Conservation (phyloP, 176 grass and related monocot genomes). For the Rhipidocladum racemiflorum region DNA sequence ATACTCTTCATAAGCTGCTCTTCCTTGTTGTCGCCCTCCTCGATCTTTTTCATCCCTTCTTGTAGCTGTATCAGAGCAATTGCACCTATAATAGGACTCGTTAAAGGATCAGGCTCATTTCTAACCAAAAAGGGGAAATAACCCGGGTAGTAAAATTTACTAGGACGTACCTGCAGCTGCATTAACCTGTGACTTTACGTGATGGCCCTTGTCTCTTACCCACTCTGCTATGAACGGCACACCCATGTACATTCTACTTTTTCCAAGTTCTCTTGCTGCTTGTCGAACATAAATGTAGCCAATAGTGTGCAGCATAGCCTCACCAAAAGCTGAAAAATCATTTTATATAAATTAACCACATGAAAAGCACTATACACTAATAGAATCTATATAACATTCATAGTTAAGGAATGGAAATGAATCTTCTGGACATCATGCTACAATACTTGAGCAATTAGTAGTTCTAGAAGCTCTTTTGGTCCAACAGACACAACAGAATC, state of each 20-base stretch:
- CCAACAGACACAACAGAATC: not conserved
- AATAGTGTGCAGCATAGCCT: slow-evolving; percentile 94
- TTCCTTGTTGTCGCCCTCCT: slow-evolving; percentile 61
- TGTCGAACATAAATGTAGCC: slow-evolving; percentile 93
- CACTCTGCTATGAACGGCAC: slow-evolving; percentile 97
- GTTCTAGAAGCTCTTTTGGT: not conserved
- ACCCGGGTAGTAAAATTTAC: not conserved
- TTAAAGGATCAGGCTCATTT: not conserved
- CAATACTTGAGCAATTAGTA: not conserved
- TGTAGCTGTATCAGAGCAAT: slow-evolving; percentile 82
- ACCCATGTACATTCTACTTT: slow-evolving; percentile 72
- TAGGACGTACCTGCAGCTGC: slow-evolving; percentile 74
- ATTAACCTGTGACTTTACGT: slow-evolving; percentile 94
- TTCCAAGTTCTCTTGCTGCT: slow-evolving; percentile 80
- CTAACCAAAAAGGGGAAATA: not conserved
- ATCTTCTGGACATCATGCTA: not conserved
- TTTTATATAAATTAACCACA: slow-evolving; percentile 16
- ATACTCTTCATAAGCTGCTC: slow-evolving; percentile 52
- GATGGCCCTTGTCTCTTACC: slow-evolving; percentile 92
- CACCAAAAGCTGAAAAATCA: slow-evolving; percentile 76
- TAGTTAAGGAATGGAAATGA: slow-evolving; percentile 2
- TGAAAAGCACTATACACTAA: not conserved
- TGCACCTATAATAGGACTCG: slow-evolving; percentile 49
- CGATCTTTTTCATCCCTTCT: slow-evolving; percentile 77
- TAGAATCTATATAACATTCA: not conserved